Conservation (phyloP, 768 basidiomycete genomes). For the Suillus luteus region DNA sequence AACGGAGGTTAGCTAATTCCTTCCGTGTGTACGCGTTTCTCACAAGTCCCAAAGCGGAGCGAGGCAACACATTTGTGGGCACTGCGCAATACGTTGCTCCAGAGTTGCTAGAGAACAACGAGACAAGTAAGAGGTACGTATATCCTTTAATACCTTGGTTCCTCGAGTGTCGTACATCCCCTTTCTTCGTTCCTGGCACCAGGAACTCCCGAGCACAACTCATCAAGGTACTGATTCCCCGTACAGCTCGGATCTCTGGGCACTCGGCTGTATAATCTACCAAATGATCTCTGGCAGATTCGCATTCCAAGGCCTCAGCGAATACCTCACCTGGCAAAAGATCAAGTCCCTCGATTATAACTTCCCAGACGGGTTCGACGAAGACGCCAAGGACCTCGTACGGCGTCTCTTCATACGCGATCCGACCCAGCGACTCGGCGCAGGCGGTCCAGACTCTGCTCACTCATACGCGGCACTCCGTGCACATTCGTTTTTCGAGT, state of each 20-base stretch:
- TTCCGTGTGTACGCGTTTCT: conserved; percentile 22
- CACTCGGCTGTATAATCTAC: conserved; percentile 90
- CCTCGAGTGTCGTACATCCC: neutral
- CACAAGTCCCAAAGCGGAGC: conserved; percentile 42
- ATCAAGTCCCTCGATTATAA: conserved; percentile 86
- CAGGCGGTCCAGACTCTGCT: conserved; percentile 41
- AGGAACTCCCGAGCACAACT: neutral
- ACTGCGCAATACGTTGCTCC: conserved; percentile 91
- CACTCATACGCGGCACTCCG: conserved; percentile 52
- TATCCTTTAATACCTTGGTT: neutral
- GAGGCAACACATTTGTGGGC: conserved; percentile 79
- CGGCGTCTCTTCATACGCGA: conserved; percentile 73
- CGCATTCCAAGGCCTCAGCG: conserved; percentile 88
- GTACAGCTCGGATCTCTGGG: conserved; percentile 90
- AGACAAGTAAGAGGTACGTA: conserved; percentile 74
- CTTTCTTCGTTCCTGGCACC: conserved; percentile 1
- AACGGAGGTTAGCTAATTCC: conserved; percentile 45
- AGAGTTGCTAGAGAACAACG: conserved; percentile 73
- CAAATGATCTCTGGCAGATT: conserved; percentile 92
- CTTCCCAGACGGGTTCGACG: conserved; percentile 85
- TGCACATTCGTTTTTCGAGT: conserved; percentile 60
- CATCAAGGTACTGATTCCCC: conserved; percentile 9
- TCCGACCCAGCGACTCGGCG: conserved; percentile 61
- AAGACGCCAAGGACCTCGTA: conserved; percentile 79
- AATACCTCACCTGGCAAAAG: conserved; percentile 94